Percentiles rank a stretch among this genome's conserved stretches.
phyloP scores from a whole-genome alignment of 169 alveolate genomes.

The Eimeria maxima region DNA sequence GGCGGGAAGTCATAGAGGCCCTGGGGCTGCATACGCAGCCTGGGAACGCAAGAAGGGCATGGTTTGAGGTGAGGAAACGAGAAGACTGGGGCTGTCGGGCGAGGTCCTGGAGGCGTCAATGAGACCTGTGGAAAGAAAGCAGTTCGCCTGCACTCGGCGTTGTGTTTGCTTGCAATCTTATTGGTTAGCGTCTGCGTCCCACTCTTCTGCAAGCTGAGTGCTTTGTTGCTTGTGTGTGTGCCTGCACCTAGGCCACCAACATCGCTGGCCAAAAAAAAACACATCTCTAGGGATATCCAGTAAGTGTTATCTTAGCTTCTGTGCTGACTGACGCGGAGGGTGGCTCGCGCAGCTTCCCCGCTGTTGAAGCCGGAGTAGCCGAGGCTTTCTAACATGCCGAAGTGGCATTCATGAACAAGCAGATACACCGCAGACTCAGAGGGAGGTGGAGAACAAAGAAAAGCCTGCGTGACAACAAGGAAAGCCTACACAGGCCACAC shows the following conservation, averaged over 20 bases:
- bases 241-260: neutral
- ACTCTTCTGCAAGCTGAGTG: neutral
- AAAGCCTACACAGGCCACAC: neutral
- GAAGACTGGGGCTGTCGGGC: constrained; percentile 51
- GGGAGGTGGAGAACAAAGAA: constrained; percentile 65
- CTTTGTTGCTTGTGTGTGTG: neutral
- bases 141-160: neutral
- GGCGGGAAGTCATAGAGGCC: constrained; percentile 76
- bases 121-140: neutral
- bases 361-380: constrained; percentile 56
- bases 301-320: neutral
- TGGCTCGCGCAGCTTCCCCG: constrained; percentile 21
- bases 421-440: constrained; percentile 66
- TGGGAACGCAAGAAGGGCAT: constrained; percentile 68
- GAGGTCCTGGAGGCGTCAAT: constrained; percentile 16
- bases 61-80: constrained; percentile 69
- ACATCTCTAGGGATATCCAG: neutral
- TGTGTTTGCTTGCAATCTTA: no score
- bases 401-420: constrained; percentile 74
- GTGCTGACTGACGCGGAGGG: constrained; percentile 31
- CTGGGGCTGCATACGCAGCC: constrained; percentile 68
- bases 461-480: neutral
- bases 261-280: neutral
- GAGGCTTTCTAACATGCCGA: constrained; percentile 18
- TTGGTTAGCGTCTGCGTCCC: neutral